Evolutionary conservation across 2,329 filamentous ascomycete genomes (phyloP).

Genomic region (Beauveria australis): DNA sequence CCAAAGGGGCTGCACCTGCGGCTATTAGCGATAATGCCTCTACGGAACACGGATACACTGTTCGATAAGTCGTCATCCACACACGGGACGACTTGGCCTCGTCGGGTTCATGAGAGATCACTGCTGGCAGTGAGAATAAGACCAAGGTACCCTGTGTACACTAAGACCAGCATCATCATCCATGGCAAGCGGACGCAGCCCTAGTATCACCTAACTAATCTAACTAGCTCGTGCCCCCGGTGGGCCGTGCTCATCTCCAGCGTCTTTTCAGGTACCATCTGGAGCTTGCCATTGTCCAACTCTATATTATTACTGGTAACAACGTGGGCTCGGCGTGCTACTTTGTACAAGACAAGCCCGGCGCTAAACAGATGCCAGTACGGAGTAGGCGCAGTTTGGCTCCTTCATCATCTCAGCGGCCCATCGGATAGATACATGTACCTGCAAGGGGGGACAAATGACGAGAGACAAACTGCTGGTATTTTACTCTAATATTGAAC

Average conservation of each 20-base stretch:
- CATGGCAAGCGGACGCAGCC: not conserved
- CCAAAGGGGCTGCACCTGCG: not conserved
- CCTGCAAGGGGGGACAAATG: not conserved
- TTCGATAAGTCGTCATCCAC: not conserved
- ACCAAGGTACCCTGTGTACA: not conserved
- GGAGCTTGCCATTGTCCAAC: not conserved
- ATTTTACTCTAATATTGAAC: not conserved
- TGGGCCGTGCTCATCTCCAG: constrained; percentile 7
- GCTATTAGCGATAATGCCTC: not conserved
- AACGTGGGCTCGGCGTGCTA: no score
- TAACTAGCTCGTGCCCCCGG: not conserved
- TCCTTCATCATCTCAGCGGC: not conserved
- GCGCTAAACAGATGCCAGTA: not conserved
- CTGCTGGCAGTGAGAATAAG: not conserved
- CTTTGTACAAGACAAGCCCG: not conserved
- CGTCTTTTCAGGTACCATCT: constrained; percentile 3
- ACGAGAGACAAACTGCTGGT: not conserved
- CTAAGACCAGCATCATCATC: not conserved
- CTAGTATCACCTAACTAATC: not conserved
- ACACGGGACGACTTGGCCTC: no score
- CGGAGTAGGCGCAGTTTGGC: no score
- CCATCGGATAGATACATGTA: not conserved
- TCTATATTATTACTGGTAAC: not conserved
- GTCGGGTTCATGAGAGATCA: no score
- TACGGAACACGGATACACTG: not conserved